Conservation (phyloP, 2,329 filamentous ascomycete genomes). For the Neonectria punicea region DNA sequence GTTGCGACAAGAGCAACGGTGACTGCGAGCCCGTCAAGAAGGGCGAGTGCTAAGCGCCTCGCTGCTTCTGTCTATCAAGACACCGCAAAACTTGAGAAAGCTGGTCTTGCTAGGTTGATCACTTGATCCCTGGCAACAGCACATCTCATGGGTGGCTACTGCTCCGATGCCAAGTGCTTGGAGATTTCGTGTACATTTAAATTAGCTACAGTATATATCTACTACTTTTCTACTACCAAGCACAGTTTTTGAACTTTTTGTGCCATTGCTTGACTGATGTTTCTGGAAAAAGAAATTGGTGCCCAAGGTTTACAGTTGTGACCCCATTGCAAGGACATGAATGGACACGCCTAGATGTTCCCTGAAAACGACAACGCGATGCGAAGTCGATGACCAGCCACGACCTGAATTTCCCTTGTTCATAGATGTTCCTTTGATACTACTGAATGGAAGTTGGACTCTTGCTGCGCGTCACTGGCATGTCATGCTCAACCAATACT, state of each 20-base stretch:
- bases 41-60: slow-evolving; percentile 41
- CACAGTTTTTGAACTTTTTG: neutral
- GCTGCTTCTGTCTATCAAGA: neutral
- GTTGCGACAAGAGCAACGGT: slow-evolving; percentile 44
- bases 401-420: no score
- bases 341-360: no score
- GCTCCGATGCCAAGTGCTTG: neutral
- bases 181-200: neutral
- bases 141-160: neutral
- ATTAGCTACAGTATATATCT: neutral
- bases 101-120: neutral
- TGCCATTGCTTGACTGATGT: neutral
- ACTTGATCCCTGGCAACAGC: neutral
- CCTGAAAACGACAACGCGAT: no score
- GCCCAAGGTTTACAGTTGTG: no score
- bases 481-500: no score
- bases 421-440: no score
- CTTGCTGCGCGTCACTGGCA: no score
- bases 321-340: no score
- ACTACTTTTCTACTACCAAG: neutral
- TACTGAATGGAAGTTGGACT: no score
- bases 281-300: no score
- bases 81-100: neutral
- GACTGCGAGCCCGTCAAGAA: slow-evolving; percentile 44
- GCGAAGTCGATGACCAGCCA: no score